A percentile compares a stretch with the other conserved stretches of the same genome.
Evolutionary conservation across 2,329 filamentous ascomycete genomes (phyloP).

Genomic region (Nemania serpens): DNA sequence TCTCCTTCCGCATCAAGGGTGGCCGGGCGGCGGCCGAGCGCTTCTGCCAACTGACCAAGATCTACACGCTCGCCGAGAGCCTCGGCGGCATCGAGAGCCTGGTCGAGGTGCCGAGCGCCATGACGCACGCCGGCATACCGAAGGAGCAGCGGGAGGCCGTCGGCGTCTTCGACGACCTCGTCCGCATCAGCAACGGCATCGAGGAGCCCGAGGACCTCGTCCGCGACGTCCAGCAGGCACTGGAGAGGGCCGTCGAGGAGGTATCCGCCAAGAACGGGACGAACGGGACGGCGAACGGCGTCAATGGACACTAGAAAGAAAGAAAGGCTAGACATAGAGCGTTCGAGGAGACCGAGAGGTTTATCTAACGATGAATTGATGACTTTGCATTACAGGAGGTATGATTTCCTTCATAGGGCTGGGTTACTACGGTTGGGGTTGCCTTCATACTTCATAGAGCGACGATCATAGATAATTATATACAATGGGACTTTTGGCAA

Average conservation of each 20-base stretch:
- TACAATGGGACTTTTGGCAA: conserved; percentile 5
- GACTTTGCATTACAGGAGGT: conserved; percentile 9
- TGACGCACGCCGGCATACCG: conserved; percentile 97
- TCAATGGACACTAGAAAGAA: conserved; percentile 28
- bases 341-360: no score
- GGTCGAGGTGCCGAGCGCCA: conserved; percentile 88
- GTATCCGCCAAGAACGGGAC: conserved; percentile 21
- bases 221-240: conserved; percentile 78
- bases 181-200: conserved; percentile 90
- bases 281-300: conserved; percentile 16
- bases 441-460: background rate
- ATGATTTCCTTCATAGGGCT: no score
- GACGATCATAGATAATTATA: background rate
- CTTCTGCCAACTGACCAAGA: conserved; percentile 86
- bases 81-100: conserved; percentile 91
- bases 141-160: conserved; percentile 87
- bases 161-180: conserved; percentile 92
- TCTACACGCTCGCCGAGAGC: conserved; percentile 93
- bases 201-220: conserved; percentile 88
- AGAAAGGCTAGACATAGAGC: conserved; percentile 13
- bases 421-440: background rate
- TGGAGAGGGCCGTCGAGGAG: conserved; percentile 70
- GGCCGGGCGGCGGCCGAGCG: conserved; percentile 83
- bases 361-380: background rate
- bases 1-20: conserved; percentile 91